A percentile compares a stretch with the other conserved stretches of the same genome.
These are phyloP conservation scores for Ophiocordyceps camponoti-floridani DNA, from an alignment of 2,329 filamentous ascomycete genomes.

Conservation along the genomic window DNA sequence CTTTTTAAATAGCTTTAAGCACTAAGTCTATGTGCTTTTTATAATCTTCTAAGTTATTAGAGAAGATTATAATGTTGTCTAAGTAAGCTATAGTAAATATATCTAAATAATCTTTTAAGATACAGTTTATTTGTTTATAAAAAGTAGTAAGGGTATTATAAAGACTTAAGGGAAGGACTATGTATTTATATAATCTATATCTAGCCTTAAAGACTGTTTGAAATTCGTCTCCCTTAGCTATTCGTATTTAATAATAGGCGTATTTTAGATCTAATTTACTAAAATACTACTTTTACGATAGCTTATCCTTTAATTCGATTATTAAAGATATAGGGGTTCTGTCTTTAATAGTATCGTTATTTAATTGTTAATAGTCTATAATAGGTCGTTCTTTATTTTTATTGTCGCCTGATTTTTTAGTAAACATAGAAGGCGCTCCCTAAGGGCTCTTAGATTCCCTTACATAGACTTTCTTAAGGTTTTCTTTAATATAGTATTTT, in stretches of 20 bases:
- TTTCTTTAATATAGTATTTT: no score
- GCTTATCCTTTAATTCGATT: slow-evolving; percentile 5
- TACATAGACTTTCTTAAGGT: not conserved
- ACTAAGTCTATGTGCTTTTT: slow-evolving; percentile 2
- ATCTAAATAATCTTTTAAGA: no score
- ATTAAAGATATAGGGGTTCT: slow-evolving; percentile 6
- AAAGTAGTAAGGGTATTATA: no score
- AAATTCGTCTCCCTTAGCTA: slow-evolving; percentile 15
- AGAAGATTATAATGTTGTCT: slow-evolving; percentile 6
- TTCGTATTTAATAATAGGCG: not conserved
- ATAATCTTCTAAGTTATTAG: slow-evolving; percentile 3
- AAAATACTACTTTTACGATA: slow-evolving; percentile 3
- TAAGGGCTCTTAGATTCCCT: not conserved
- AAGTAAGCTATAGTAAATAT: no score
- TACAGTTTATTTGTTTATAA: no score
- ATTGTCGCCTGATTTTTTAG: not conserved
- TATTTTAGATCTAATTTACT: not conserved
- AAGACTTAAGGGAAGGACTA: no score
- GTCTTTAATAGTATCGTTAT: no score
- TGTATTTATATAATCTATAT: no score
- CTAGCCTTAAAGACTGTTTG: slow-evolving; percentile 15
- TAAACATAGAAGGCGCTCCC: not conserved
- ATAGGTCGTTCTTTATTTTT: no score
- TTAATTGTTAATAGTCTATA: slow-evolving; percentile 11
- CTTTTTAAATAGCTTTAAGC: no score